Conservation (phyloP, 495 filamentous ascomycete species). For the Glutinoglossum americanum region DNA sequence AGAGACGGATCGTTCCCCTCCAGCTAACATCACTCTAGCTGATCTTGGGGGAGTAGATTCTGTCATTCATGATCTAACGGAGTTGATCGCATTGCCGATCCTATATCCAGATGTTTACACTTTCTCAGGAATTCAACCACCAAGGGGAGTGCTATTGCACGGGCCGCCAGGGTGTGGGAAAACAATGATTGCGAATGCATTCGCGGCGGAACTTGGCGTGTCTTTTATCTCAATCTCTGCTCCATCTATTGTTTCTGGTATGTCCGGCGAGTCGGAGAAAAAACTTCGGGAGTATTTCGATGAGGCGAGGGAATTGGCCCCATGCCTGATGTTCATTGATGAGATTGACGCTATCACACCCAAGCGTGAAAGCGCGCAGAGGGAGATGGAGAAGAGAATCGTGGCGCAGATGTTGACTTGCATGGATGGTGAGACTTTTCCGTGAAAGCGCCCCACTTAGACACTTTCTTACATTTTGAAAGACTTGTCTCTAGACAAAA, state of each 20-base stretch:
- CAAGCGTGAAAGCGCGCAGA: slow-evolving; percentile 81
- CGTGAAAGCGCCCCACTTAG: neutral
- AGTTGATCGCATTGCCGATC: slow-evolving; percentile 67
- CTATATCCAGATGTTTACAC: slow-evolving; percentile 35
- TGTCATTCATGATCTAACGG: slow-evolving; percentile 52
- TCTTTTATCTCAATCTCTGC: slow-evolving; percentile 79
- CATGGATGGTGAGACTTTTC: slow-evolving; percentile 17
- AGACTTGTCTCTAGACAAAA: slow-evolving; percentile 58
- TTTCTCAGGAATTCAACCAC: slow-evolving; percentile 47
- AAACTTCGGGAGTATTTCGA: slow-evolving; percentile 80
- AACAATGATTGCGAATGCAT: slow-evolving; percentile 79
- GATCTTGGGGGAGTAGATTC: slow-evolving; percentile 76
- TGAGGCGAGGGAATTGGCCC: slow-evolving; percentile 68
- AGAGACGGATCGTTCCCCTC: slow-evolving; percentile 40
- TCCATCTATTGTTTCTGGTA: slow-evolving; percentile 75
- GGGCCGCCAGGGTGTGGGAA: slow-evolving; percentile 92
- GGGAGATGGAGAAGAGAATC: slow-evolving; percentile 93
- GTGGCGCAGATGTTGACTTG: slow-evolving; percentile 83
- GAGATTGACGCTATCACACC: slow-evolving; percentile 94
- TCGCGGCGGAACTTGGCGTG: slow-evolving; percentile 65
- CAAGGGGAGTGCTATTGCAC: slow-evolving; percentile 77
- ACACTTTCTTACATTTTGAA: neutral
- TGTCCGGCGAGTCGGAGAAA: slow-evolving; percentile 94
- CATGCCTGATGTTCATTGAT: slow-evolving; percentile 85
- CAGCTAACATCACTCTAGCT: slow-evolving; percentile 49